A percentile compares a stretch with the other conserved stretches of the same genome.
Conservation (phyloP, 768 basidiomycete species). For the Suillus fuscotomentosus region DNA sequence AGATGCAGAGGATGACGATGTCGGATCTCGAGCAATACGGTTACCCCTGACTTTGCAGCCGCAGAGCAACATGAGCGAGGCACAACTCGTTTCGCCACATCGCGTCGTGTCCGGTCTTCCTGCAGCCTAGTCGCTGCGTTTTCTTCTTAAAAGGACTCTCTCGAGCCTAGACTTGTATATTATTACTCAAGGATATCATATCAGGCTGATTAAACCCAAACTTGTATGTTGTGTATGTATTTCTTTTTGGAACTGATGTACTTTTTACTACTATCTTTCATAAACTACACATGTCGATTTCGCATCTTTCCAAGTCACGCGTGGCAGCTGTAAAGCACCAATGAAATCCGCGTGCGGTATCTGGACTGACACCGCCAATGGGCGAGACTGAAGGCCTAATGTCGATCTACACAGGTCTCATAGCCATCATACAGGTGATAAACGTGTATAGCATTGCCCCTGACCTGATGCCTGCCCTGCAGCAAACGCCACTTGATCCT, state of each 20-base stretch:
- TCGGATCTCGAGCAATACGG: slow-evolving; percentile 8
- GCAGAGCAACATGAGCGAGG: slow-evolving; percentile 44
- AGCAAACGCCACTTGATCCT: slow-evolving; percentile 23
- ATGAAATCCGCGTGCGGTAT: neutral
- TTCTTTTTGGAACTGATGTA: slow-evolving; percentile 17
- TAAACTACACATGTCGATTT: slow-evolving; percentile 6
- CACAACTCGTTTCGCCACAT: slow-evolving; percentile 33
- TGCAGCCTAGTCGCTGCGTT: slow-evolving; percentile 13
- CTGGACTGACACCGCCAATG: neutral
- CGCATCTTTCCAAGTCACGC: slow-evolving; percentile 3
- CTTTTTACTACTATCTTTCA: slow-evolving; percentile 6
- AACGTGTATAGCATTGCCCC: neutral
- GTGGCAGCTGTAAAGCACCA: neutral
- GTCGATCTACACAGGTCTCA: neutral
- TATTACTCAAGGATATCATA: neutral
- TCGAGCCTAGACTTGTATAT: slow-evolving; percentile 4
- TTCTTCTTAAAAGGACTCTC: neutral
- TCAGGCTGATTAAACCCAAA: neutral
- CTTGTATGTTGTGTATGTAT: slow-evolving; percentile 23
- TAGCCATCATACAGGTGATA: neutral
- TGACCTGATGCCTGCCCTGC: slow-evolving; percentile 1
- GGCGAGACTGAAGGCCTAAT: neutral
- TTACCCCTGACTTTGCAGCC: slow-evolving; percentile 19
- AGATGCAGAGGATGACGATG: slow-evolving; percentile 22
- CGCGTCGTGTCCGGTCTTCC: slow-evolving; percentile 4